Percentiles rank a stretch among this genome's conserved stretches.
Evolutionary conservation across 2,329 filamentous ascomycete genomes (phyloP).

Genomic region (Juglanconis sp.): DNA sequence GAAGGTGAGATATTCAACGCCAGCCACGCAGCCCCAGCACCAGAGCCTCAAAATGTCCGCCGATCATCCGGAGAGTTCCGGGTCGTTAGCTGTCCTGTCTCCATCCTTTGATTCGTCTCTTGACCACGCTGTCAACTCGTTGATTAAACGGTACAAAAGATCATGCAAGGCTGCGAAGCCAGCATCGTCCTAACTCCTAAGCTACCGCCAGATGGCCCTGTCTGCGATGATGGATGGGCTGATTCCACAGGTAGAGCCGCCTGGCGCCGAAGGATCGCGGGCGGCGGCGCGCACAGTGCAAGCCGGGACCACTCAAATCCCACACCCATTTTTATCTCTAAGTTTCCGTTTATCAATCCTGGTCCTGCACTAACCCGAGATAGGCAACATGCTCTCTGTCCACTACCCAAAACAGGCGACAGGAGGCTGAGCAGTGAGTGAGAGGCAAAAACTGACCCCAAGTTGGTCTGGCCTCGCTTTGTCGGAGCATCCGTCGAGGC

Average conservation of each 20-base stretch:
- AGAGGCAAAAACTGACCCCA: no score
- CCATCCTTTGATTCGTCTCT: background rate
- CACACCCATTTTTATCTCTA: conserved; percentile 11
- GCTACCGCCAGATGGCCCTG: background rate
- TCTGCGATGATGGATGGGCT: background rate
- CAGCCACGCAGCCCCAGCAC: background rate
- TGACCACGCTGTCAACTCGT: background rate
- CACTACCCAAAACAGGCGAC: background rate
- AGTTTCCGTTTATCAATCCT: conserved; percentile 2
- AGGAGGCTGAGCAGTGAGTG: background rate
- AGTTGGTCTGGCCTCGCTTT: background rate
- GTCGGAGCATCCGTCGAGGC: background rate
- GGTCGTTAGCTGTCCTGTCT: background rate
- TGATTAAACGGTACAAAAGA: background rate
- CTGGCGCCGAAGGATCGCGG: conserved; percentile 6
- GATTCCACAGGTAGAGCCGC: background rate
- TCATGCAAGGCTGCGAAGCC: background rate
- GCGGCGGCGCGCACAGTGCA: conserved; percentile 4
- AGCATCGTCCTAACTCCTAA: background rate
- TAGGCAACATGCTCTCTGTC: conserved; percentile 1
- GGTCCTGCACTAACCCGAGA: background rate
- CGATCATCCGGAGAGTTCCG: background rate
- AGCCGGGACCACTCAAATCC: conserved; percentile 2
- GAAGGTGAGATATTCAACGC: background rate
- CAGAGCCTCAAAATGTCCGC: conserved; percentile 6